Evolutionary conservation across 768 basidiomycete genomes (phyloP).

Genomic region (Daedalea quercina): DNA sequence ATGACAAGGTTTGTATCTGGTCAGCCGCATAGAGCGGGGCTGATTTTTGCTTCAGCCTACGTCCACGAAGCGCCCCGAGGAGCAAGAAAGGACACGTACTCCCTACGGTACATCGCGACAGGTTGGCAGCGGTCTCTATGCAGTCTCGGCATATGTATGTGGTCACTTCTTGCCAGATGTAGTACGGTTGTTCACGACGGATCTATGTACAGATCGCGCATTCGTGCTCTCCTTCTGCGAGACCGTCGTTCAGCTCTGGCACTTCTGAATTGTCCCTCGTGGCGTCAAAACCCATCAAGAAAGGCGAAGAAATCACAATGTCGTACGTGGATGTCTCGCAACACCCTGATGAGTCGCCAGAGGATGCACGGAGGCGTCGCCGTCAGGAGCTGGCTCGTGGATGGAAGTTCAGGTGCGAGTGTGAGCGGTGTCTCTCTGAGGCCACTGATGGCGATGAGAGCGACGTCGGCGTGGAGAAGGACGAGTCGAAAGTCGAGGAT

Average conservation of each 20-base stretch:
- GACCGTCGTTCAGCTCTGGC: conserved; percentile 57
- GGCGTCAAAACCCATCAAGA: conserved; percentile 58
- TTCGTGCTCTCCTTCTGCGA: conserved; percentile 65
- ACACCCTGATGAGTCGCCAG: conserved; percentile 42
- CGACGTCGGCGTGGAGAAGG: conserved; percentile 33
- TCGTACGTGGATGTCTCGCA: conserved; percentile 68
- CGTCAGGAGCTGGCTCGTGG: conserved; percentile 72
- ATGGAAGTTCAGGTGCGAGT: conserved; percentile 77
- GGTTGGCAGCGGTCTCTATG: conserved; percentile 70
- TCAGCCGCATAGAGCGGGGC: background rate
- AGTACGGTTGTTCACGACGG: no score
- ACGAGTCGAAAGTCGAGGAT: conserved; percentile 44
- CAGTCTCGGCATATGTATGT: conserved; percentile 66
- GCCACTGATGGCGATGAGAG: conserved; percentile 16
- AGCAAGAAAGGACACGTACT: conserved; percentile 69
- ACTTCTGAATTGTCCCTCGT: conserved; percentile 67
- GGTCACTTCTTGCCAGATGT: background rate
- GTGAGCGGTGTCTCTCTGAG: conserved; percentile 44
- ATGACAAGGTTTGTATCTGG: conserved; percentile 50
- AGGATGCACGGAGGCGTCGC: conserved; percentile 56
- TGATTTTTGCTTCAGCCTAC: conserved; percentile 35
- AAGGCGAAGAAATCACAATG: conserved; percentile 71
- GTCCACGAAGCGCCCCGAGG: conserved; percentile 52
- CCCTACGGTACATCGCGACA: conserved; percentile 71
- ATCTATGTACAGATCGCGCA: conserved; percentile 66